Evolutionary conservation across 116 monocot species (phyloP).

Genomic region (Zostera marina): DNA sequence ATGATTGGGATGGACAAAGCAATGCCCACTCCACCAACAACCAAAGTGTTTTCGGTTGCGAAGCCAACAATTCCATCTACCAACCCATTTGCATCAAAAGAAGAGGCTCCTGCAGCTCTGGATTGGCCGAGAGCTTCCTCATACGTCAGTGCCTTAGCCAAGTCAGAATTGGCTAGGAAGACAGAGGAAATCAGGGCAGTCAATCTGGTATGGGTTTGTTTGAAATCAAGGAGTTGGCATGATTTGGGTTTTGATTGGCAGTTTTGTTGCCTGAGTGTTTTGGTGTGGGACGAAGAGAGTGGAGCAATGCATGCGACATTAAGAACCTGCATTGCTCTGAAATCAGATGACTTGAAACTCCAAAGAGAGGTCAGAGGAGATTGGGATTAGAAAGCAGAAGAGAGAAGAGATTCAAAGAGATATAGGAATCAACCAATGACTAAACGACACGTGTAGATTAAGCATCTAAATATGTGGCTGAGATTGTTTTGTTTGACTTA

Average conservation of each 20-base stretch:
- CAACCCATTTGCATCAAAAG: constrained; percentile 20
- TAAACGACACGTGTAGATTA: not conserved
- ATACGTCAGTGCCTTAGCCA: constrained; percentile 61
- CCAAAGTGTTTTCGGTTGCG: constrained; percentile 46
- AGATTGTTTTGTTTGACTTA: too few relatives aligned
- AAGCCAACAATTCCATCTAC: constrained; percentile 46
- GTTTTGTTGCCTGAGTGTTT: constrained; percentile 18
- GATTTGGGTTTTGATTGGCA: constrained; percentile 13
- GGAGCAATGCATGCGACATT: constrained; percentile 50
- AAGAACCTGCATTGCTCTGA: constrained; percentile 47
- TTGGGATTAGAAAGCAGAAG: not conserved
- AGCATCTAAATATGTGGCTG: not conserved
- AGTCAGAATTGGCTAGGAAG: constrained; percentile 10
- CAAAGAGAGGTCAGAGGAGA: not conserved
- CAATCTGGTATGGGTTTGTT: constrained; percentile 8
- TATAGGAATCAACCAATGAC: not conserved
- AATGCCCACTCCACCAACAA: constrained; percentile 42
- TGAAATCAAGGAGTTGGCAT: constrained; percentile 8
- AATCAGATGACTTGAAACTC: not conserved
- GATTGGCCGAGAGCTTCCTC: constrained; percentile 57
- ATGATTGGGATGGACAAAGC: constrained; percentile 53
- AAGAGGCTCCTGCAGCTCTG: constrained; percentile 1
- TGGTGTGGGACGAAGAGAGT: constrained; percentile 26
- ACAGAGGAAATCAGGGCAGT: constrained; percentile 29
- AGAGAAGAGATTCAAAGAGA: not conserved